These are phyloP conservation scores for Russula olivacea DNA, from an alignment of 768 basidiomycete genomes.

Conservation along the genomic window DNA sequence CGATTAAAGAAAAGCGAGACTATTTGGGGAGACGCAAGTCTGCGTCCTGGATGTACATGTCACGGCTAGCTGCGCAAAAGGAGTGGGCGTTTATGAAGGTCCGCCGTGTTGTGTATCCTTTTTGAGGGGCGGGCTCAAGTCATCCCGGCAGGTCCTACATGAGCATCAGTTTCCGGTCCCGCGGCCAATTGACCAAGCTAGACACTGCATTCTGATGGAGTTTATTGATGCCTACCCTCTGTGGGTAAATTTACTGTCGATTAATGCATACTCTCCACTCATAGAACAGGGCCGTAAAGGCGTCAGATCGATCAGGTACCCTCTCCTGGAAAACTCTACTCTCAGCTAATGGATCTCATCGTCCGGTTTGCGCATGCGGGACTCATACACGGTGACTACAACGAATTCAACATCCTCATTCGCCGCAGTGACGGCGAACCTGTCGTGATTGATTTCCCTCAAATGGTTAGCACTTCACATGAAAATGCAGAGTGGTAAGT, in stretches of 20 bases:
- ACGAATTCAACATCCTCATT: conserved; percentile 98
- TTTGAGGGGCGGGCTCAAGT: background rate
- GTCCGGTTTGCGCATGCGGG: conserved; percentile 90
- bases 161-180: conserved; percentile 94
- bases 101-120: conserved; percentile 13
- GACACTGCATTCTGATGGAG: conserved; percentile 96
- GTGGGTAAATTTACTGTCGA: conserved; percentile 42
- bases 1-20: conserved; percentile 94
- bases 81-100: conserved; percentile 99
- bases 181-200: conserved; percentile 84
- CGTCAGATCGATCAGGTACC: conserved; percentile 82
- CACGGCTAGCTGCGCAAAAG: conserved; percentile 90
- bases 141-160: conserved; percentile 62
- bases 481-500: conserved; percentile 92
- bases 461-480: conserved; percentile 98
- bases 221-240: conserved; percentile 91
- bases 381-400: conserved; percentile 98
- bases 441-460: conserved; percentile 96
- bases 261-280: background rate
- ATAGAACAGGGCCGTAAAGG: conserved; percentile 35
- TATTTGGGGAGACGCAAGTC: conserved; percentile 94
- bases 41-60: conserved; percentile 99
- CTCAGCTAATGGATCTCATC: conserved; percentile 89
- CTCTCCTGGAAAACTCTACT: conserved; percentile 87
- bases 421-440: conserved; percentile 68